These are phyloP conservation scores for Penicillium decumbens DNA, from an alignment of 2,329 filamentous ascomycete species.

Conservation along the genomic window DNA sequence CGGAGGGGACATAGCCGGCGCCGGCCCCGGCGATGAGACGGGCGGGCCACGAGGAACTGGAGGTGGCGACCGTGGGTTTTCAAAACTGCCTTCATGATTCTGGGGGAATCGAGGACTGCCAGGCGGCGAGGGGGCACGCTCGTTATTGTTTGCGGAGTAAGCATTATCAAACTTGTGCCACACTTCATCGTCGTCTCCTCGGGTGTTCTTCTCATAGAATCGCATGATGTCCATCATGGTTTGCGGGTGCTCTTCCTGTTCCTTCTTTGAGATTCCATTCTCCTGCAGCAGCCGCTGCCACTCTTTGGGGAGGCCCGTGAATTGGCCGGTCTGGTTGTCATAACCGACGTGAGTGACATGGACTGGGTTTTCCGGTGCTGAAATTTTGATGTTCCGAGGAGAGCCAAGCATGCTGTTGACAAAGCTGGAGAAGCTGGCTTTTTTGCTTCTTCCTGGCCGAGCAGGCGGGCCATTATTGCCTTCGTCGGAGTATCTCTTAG, in stretches of 20 bases:
- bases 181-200: slow-evolving; percentile 76
- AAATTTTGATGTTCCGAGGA: slow-evolving; percentile 79
- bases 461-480: slow-evolving; percentile 54
- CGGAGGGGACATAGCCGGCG: slow-evolving; percentile 35
- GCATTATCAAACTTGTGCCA: slow-evolving; percentile 96
- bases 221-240: slow-evolving; percentile 92
- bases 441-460: slow-evolving; percentile 63
- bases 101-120: slow-evolving; percentile 82
- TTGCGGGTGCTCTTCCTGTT: slow-evolving; percentile 91
- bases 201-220: slow-evolving; percentile 94
- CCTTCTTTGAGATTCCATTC: slow-evolving; percentile 92
- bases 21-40: slow-evolving; percentile 40
- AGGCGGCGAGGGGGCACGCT: slow-evolving; percentile 61
- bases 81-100: slow-evolving; percentile 89
- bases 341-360: slow-evolving; percentile 98
- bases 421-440: slow-evolving; percentile 82
- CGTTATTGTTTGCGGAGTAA: slow-evolving; percentile 35
- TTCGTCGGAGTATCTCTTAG: slow-evolving; percentile 79
- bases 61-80: slow-evolving; percentile 89
- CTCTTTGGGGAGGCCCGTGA: slow-evolving; percentile 93
- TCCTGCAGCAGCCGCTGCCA: slow-evolving; percentile 96
- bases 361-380: slow-evolving; percentile 94
- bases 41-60: slow-evolving; percentile 63
- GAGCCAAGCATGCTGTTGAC: slow-evolving; percentile 80
- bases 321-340: slow-evolving; percentile 92